phyloP scores from a whole-genome alignment of 1,139 yeast genomes.

The Lodderomyces oxycetoniae region DNA sequence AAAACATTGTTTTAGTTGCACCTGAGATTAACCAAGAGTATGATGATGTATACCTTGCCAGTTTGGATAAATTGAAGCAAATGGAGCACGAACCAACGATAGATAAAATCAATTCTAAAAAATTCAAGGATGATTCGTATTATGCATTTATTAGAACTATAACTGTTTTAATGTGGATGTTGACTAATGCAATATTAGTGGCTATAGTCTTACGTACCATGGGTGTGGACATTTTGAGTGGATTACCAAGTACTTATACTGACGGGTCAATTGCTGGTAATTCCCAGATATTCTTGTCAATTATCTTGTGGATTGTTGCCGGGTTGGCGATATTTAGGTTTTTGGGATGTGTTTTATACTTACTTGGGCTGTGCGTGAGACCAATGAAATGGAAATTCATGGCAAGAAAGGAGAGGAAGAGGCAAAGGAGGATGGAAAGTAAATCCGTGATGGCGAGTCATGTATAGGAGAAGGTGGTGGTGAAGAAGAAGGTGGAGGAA shows the following conservation, averaged over 20 bases:
- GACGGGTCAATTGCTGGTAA: slow-evolving; percentile 34
- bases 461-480: too few species aligned
- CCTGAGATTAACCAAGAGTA: slow-evolving; percentile 59
- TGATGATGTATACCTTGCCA: slow-evolving; percentile 53
- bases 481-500: too few species aligned
- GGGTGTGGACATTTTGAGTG: slow-evolving; percentile 31
- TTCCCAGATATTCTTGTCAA: slow-evolving; percentile 38
- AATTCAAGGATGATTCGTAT: slow-evolving; percentile 35
- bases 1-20: slow-evolving; percentile 62
- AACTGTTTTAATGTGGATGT: slow-evolving; percentile 45
- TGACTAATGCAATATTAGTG: slow-evolving; percentile 40
- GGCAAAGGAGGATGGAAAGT: not conserved
- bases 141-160: slow-evolving; percentile 44
- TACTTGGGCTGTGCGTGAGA: slow-evolving; percentile 33
- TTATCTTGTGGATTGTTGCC: slow-evolving; percentile 48
- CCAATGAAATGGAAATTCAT: slow-evolving; percentile 41
- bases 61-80: slow-evolving; percentile 43
- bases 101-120: slow-evolving; percentile 19
- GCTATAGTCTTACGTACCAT: slow-evolving; percentile 42
- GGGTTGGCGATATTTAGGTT: slow-evolving; percentile 43
- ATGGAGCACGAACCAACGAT: slow-evolving; percentile 11
- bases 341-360: slow-evolving; percentile 36
- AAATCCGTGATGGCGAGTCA: too few species aligned
- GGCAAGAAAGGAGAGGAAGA: slow-evolving; percentile 14
- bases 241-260: slow-evolving; percentile 15